Percentiles rank a stretch among this genome's conserved stretches.
Evolutionary conservation across 1,284 basidiomycete species (phyloP).

Genomic region (Apiotrichum porosum): DNA sequence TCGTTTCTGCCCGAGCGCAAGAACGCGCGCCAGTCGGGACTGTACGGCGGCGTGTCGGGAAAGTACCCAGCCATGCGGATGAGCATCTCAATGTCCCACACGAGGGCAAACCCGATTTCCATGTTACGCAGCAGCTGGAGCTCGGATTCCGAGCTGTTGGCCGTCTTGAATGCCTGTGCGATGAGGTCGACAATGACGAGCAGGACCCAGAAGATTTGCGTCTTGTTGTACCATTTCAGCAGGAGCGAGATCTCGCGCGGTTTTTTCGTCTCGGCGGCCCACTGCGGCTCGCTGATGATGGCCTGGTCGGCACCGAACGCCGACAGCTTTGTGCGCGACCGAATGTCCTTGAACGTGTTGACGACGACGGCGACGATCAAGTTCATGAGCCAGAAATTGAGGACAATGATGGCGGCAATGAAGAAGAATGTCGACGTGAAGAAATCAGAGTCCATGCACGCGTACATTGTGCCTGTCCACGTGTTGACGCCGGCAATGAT

Average conservation of each 20-base stretch:
- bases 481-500: constrained; percentile 66
- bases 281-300: constrained; percentile 28
- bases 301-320: constrained; percentile 81
- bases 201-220: constrained; percentile 66
- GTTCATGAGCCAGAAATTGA: constrained; percentile 94
- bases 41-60: constrained; percentile 61
- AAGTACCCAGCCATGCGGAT: constrained; percentile 68
- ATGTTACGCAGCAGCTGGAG: constrained; percentile 55
- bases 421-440: constrained; percentile 84
- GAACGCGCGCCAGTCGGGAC: constrained; percentile 81
- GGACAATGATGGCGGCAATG: constrained; percentile 72
- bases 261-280: constrained; percentile 29
- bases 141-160: constrained; percentile 54
- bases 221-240: constrained; percentile 45
- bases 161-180: constrained; percentile 70
- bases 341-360: constrained; percentile 86
- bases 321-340: constrained; percentile 81
- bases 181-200: constrained; percentile 64
- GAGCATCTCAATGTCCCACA: constrained; percentile 84
- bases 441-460: constrained; percentile 86
- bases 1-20: constrained; percentile 64
- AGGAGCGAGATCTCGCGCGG: constrained; percentile 23
- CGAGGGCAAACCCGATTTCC: constrained; percentile 74
- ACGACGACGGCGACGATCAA: constrained; percentile 95
- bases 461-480: constrained; percentile 71